Percentiles rank a stretch among this genome's conserved stretches.
These are phyloP conservation scores for Beauveria pseudobassiana DNA, from an alignment of 2,329 filamentous ascomycete species.

Conservation along the genomic window DNA sequence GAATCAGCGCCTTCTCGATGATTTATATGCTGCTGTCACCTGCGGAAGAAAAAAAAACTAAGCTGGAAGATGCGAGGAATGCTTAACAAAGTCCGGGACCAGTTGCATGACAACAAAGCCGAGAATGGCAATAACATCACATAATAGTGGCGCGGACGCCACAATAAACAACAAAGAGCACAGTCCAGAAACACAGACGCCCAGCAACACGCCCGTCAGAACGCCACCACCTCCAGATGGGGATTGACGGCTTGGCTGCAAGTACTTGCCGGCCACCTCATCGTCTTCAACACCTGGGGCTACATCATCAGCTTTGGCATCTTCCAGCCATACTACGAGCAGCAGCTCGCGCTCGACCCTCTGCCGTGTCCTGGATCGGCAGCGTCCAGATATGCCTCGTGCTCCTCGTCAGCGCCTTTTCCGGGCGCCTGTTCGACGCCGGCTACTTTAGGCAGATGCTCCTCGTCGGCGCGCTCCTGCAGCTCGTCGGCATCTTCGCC, in stretches of 20 bases:
- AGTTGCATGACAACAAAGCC: neutral
- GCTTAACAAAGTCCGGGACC: neutral
- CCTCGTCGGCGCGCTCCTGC: conserved; percentile 30
- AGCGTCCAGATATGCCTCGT: conserved; percentile 38
- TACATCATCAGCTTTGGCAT: conserved; percentile 32
- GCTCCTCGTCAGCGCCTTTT: conserved; percentile 32
- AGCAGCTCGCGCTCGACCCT: conserved; percentile 22
- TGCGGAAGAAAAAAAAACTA: neutral
- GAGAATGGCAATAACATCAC: neutral
- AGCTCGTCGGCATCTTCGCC: conserved; percentile 38
- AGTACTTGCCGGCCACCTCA: conserved; percentile 29
- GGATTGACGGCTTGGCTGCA: conserved; percentile 31
- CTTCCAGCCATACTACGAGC: conserved; percentile 32
- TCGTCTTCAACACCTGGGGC: conserved; percentile 33
- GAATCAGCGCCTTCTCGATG: neutral
- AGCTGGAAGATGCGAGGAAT: neutral
- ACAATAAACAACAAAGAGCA: neutral
- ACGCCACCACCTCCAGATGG: conserved; percentile 26
- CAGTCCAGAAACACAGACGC: neutral
- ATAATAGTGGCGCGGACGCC: neutral
- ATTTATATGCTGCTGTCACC: neutral
- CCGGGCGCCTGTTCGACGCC: conserved; percentile 34
- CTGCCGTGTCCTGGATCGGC: conserved; percentile 41
- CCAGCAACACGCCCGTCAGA: neutral
- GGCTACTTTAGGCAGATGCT: conserved; percentile 31